Base-by-base conservation (phyloP, 2,329 filamentous ascomycete genomes). In the Triangularia setosa region DNA sequence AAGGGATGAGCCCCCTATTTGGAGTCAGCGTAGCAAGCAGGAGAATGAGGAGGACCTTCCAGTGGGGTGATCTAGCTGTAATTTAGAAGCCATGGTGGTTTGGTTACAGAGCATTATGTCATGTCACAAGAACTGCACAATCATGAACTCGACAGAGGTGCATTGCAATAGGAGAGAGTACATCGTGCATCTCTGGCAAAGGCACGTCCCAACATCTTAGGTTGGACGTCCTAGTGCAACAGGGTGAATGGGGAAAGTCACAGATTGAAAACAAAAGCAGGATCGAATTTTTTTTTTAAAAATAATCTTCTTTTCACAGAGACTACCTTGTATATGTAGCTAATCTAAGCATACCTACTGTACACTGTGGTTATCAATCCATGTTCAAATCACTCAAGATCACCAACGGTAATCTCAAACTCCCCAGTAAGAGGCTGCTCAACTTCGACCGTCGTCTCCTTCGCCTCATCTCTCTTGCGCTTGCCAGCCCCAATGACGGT, bases 1-100 rank as follows among this genome's bases (percentile, higher is more conserved):
- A 0, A 80, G 81, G 61, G 86, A 89, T 73, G 84, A 84, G 72
- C 80, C 86, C 35, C 85, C 87, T 0, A 81, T 79, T 60, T 89
- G 86, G 86, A 82, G 79, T 60, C 77, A 78, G 74, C 79, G 78
- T 74, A 82, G 79, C 27, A 88, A 87, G 76, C 77, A 76, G 60
- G 78, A 84, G 72, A 89, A 89, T 72, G 84, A 85, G 75, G 78
- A 81, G 67, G 76, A 77, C 18, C 85, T 84, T 0, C 71, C 83
- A 65, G 85, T 88, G 4, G 28, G 28, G 14, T 59, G 57, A 59
- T 18, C 8, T 24, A 23, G 27, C n/a, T 48, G 8, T 9, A 9
- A 8, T 18, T 9, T 14, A 9, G n/a, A 4, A 48, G n/a, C 21
- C 4, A 4, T 48, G 18, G 4, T 48, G n/a, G 40, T 21, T 48